Evolutionary conservation across 2,329 filamentous ascomycete genomes (phyloP), one percentile per base, ranked within the genome.

Genomic region (Claviceps sp.): DNA sequence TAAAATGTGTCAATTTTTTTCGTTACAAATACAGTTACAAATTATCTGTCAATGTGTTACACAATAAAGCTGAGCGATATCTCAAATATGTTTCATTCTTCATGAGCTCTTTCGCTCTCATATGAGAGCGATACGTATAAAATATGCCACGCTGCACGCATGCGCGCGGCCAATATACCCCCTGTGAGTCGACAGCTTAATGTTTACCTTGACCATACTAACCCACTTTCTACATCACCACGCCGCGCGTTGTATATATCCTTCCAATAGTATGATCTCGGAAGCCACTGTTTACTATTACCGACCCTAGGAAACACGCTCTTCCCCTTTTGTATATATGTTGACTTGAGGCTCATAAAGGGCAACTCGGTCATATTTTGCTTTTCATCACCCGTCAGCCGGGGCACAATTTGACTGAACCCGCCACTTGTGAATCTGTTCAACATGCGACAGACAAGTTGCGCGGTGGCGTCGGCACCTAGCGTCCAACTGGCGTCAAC

Each of bases 401-500:
- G 40, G n/a, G 52, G 52, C 38, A 47, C 17, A 1, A 54, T 41
- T 39, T 40, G 24, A 7, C 16, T 40, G 52, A 26, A 45, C 5
- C 49, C 46, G 22, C 37, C 40, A 11, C 13, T 1, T 1, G 39
- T 44, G 30, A 26, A 22, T 11, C n/a, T 30, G 19, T 34, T 37
- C 2, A 54, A 17, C n/a, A 54, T 30, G 26, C 52, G 49, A 26
- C 49, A 54, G 45, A 47, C 50, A 16, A 54, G 49, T 24, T 54
- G 52, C 8, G 52, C 49, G 13, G 49, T 51, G 24, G 50, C 50
- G 14, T 55, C 80, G 2, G 78, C 74, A 5, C 80, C 80, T 0
- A 82, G 72, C 0, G 82, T 85, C 82, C 82, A 86, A 0, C 74
- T 75, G 0, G 75, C 74, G 47, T 81, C 77, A n/a, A 76, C 75